phyloP scores from a whole-genome alignment of 108 stramenopile species.

The Skeletonema potamos region DNA sequence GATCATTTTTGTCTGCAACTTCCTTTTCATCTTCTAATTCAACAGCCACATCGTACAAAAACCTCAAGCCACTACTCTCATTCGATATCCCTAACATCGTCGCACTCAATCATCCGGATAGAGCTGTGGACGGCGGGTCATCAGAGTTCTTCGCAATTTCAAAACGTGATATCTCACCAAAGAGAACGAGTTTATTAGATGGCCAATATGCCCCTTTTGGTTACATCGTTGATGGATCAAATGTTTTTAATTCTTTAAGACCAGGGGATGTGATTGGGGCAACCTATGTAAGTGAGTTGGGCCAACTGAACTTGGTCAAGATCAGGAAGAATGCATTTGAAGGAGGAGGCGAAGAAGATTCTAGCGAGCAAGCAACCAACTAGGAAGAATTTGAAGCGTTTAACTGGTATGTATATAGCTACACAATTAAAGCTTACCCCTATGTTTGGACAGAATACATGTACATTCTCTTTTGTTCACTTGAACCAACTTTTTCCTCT shows the following conservation, averaged over 20 bases:
- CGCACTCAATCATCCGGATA: conserved; percentile 81
- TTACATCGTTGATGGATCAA: conserved; percentile 70
- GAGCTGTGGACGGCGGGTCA: conserved; percentile 72
- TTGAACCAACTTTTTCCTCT: conserved; percentile 31
- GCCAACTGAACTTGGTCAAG: conserved; percentile 75
- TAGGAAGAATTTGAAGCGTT: neutral
- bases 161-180: conserved; percentile 40
- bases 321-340: conserved; percentile 60
- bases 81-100: conserved; percentile 80
- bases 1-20: conserved; percentile 47
- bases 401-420: neutral
- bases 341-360: conserved; percentile 27
- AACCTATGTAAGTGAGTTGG: conserved; percentile 75
- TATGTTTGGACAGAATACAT: neutral
- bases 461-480: neutral
- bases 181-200: conserved; percentile 56
- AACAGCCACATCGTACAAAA: conserved; percentile 16
- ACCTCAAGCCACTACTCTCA: conserved; percentile 63
- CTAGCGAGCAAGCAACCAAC: conserved; percentile 6
- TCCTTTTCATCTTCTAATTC: conserved; percentile 39
- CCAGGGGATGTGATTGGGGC: conserved; percentile 77
- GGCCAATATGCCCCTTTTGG: conserved; percentile 87
- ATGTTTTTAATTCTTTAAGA: conserved; percentile 62
- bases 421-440: neutral
- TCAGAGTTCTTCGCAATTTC: conserved; percentile 78